phyloP scores from a whole-genome alignment of 73 alveolate species.

The Breviolum minutum region DNA sequence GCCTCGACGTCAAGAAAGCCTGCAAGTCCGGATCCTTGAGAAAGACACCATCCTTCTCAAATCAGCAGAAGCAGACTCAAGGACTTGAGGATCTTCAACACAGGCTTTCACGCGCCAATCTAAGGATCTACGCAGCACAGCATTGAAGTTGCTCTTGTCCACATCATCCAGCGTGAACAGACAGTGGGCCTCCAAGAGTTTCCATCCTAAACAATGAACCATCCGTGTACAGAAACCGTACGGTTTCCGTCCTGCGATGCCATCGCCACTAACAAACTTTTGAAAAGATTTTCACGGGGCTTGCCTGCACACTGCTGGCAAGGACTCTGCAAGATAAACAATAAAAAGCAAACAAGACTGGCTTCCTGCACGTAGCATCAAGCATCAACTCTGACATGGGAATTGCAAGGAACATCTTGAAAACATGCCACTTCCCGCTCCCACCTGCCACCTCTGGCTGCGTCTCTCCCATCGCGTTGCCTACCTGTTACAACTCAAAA shows the following conservation, averaged over 20 bases:
- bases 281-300: constrained; percentile 25
- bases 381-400: no score
- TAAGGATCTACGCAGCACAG: neutral
- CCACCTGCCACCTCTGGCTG: no score
- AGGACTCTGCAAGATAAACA: no score
- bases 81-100: neutral
- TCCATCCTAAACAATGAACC: constrained; percentile 11
- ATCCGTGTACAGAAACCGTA: constrained; percentile 22
- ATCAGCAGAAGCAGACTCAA: neutral
- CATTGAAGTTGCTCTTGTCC: neutral
- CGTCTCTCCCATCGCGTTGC: no score
- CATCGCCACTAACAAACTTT: constrained; percentile 25
- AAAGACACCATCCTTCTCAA: constrained; percentile 5
- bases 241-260: constrained; percentile 42
- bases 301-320: neutral
- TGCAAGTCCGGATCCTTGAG: constrained; percentile 13
- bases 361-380: no score
- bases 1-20: neutral
- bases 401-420: no score
- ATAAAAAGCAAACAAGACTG: no score
- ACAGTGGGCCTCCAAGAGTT: constrained; percentile 30
- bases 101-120: constrained; percentile 3
- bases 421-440: no score
- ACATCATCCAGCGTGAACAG: constrained; percentile 4
- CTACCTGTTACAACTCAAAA: no score